Evolutionary conservation across 164 flowering plant species (phyloP).

Genomic region (Vitis cinerea): DNA sequence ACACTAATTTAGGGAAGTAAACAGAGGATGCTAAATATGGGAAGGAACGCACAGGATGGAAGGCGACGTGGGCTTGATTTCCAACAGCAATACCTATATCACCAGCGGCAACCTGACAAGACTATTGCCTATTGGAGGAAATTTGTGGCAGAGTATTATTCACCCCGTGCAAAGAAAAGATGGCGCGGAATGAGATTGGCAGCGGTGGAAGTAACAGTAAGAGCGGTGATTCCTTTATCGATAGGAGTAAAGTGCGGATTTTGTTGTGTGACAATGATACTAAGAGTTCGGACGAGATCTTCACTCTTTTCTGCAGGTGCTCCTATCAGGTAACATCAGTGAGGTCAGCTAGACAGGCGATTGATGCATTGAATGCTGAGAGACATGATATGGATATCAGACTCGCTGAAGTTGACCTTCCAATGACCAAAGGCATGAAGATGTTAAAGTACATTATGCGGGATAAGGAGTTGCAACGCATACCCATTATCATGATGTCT

Average conservation of each 20-base stretch:
- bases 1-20: too few relatives aligned
- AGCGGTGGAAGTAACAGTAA: conserved; percentile 12
- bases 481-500: conserved; percentile 99
- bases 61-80: too few relatives aligned
- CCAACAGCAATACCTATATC: conserved; percentile 96
- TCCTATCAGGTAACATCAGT: conserved; percentile 93
- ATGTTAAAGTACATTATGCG: conserved; percentile 85
- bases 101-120: conserved; percentile 82
- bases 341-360: conserved; percentile 91
- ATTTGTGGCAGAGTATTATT: conserved; percentile 85
- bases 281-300: conserved; percentile 64
- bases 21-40: too few relatives aligned
- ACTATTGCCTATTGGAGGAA: conserved; percentile 89
- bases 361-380: conserved; percentile 96
- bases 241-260: conserved; percentile 89
- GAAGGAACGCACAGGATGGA: too few relatives aligned
- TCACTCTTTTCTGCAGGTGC: conserved; percentile 70
- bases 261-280: conserved; percentile 78
- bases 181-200: conserved; percentile 52
- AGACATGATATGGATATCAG: conserved; percentile 93
- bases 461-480: conserved; percentile 65
- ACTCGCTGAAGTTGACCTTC: conserved; percentile 93
- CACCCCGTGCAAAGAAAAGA: conserved; percentile 94
- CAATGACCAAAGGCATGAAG: conserved; percentile 87
- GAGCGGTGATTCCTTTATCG: conserved; percentile 62